Evolutionary conservation across 805 yeast genomes (phyloP), one percentile per base, ranked within the genome.

Genomic region (Candida pseudoglaebosa): DNA sequence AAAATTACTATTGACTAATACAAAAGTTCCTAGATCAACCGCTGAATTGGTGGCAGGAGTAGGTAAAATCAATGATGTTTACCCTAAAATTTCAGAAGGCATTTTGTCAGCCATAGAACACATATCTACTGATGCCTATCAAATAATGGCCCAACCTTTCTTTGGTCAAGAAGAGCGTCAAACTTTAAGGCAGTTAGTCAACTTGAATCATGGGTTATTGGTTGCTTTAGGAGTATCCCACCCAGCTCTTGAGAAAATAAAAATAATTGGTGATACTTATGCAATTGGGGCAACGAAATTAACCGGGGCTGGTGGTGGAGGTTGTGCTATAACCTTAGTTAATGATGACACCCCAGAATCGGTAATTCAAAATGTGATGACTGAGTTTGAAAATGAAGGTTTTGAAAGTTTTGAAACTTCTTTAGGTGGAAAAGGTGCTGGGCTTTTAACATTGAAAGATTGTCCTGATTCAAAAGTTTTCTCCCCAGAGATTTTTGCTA

Each of bases 291-390:
- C 84, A 41, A 91, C 99, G 0, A 93, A 93, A 59, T 73, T 93
- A 39, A 93, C 99, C 0, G 99, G 99, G 30, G 99, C 99, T 0
- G 99, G 99, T 24, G 99, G 99, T 15, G 99, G 99, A 36, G 99
- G 99, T 2, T 93, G 99, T 68, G 95, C 98, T 8, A 83, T 93
- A 40, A 93, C 98, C 0, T 62, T 93, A 28, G 68, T 90, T 12
- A 66, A 75, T 34, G 78, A 74, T 29, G 68, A 65, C 2, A 62
- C 58, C 1, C 49, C 50, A 1, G 67, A 59, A 14, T 56, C 48
- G 2, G 59, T 55, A 3, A 56, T 75, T 5, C 57, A 65, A 8
- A 54, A 61, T 3, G 70, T 72, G 16, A 56, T 59, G 4, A 29
- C 39, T 1, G 62, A 61, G 40, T 71, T 75, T 35, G 56, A 55